Conservation (phyloP, 352 stramenopile species). For the Phytopythium litorale region DNA sequence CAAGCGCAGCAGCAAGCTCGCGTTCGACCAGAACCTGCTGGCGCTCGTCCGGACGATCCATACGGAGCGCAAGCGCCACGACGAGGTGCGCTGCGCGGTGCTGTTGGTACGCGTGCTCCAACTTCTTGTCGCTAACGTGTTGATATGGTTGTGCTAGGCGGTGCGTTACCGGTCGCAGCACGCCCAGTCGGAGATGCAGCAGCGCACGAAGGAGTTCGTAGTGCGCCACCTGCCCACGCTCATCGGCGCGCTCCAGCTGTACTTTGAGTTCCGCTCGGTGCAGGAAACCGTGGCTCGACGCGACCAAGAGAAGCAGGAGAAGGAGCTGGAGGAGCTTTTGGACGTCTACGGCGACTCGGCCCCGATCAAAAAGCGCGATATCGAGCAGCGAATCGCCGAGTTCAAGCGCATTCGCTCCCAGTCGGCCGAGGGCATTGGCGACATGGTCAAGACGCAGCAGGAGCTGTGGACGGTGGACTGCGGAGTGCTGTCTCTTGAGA, state of each 20-base stretch:
- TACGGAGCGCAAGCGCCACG: constrained; percentile 8
- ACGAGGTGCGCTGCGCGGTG: constrained; percentile 7
- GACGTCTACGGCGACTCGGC: constrained; percentile 65
- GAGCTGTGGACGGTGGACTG: constrained; percentile 49
- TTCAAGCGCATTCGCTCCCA: constrained; percentile 49
- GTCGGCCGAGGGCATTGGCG: constrained; percentile 48
- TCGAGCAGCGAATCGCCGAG: constrained; percentile 60
- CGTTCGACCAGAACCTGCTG: constrained; percentile 28
- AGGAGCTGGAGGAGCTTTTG: constrained; percentile 36
- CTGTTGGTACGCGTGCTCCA: neutral
- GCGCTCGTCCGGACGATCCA: constrained; percentile 29
- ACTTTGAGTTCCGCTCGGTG: constrained; percentile 62
- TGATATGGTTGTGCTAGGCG: neutral
- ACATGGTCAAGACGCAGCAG: constrained; percentile 49
- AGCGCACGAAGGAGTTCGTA: constrained; percentile 9
- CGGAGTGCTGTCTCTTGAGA: constrained; percentile 21
- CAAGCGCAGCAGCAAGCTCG: constrained; percentile 21
- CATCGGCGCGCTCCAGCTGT: constrained; percentile 27
- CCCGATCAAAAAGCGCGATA: constrained; percentile 57
- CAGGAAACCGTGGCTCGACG: constrained; percentile 44
- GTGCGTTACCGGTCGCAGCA: constrained; percentile 23
- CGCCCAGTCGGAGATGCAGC: constrained; percentile 11
- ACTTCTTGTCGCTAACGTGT: neutral
- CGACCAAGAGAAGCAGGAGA: constrained; percentile 42
- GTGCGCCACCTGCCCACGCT: constrained; percentile 33